Evolutionary conservation across 306 rosid species (phyloP).

Genomic region (Phaseolus lunatus): DNA sequence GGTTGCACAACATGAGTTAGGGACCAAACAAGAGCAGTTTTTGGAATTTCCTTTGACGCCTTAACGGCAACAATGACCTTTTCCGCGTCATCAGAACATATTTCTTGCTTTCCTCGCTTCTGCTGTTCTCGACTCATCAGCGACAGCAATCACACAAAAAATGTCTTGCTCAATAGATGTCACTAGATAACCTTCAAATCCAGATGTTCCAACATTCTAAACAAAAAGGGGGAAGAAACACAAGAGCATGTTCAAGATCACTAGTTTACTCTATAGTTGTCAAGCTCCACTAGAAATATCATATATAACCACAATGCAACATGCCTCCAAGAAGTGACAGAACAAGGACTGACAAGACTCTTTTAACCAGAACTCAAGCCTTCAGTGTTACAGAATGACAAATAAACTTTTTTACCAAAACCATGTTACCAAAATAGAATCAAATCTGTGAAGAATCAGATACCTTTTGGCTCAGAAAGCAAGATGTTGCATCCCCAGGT

Average conservation of each 20-base stretch:
- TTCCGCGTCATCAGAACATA: slow-evolving; percentile 74
- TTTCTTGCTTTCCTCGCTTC: slow-evolving; percentile 84
- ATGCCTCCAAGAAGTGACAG: slow-evolving; percentile 29
- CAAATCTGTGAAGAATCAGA: slow-evolving; percentile 39
- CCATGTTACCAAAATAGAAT: slow-evolving; percentile 31
- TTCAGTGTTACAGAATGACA: slow-evolving; percentile 21
- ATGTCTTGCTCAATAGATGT: slow-evolving; percentile 33
- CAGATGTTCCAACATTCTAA: slow-evolving; percentile 36
- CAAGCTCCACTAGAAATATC: slow-evolving; percentile 42
- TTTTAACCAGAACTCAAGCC: slow-evolving; percentile 48
- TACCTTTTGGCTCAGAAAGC: slow-evolving; percentile 56
- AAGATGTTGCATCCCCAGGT: slow-evolving; percentile 42
- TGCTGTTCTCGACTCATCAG: slow-evolving; percentile 78
- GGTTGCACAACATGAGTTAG: slow-evolving; percentile 98
- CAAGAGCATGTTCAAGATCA: slow-evolving; percentile 43
- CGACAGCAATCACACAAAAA: slow-evolving; percentile 40
- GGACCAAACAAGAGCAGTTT: slow-evolving; percentile 96
- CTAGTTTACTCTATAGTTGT: slow-evolving; percentile 47
- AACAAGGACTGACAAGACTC: slow-evolving; percentile 55
- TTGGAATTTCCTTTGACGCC: slow-evolving; percentile 93
- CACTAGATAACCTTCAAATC: slow-evolving; percentile 54
- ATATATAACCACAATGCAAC: slow-evolving; percentile 48
- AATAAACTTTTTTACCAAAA: slow-evolving; percentile 31
- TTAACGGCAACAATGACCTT: slow-evolving; percentile 96
- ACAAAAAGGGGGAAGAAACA: slow-evolving; percentile 7